These are phyloP conservation scores for Camptophora hylomeconis DNA, from an alignment of 2,329 filamentous ascomycete species.

Conservation along the genomic window DNA sequence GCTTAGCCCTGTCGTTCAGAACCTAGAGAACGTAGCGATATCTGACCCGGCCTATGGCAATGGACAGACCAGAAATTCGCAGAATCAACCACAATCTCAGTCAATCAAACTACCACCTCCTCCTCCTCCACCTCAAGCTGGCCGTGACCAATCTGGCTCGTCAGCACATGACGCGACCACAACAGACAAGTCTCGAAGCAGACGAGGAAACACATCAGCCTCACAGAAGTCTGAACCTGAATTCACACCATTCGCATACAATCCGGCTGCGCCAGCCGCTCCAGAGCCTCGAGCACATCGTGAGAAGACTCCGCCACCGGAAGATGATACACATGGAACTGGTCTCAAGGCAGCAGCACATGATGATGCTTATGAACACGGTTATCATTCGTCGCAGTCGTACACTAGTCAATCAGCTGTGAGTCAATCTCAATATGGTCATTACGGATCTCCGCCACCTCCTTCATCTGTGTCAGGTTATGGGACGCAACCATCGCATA, in stretches of 20 bases:
- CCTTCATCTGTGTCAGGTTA: conserved; percentile 5
- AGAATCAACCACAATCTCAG: conserved; percentile 8
- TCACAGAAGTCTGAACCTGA: too few relatives aligned
- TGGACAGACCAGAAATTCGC: conserved; percentile 25
- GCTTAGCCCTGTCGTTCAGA: conserved; percentile 49
- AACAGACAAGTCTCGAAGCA: conserved; percentile 6
- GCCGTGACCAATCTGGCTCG: conserved; percentile 6
- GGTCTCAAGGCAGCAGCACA: conserved; percentile 30
- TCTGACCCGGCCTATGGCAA: conserved; percentile 37
- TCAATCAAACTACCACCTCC: conserved; percentile 10
- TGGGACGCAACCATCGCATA: conserved; percentile 5
- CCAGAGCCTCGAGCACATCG: conserved; percentile 51
- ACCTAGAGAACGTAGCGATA: conserved; percentile 49
- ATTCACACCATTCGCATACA: conserved; percentile 47
- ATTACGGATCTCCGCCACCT: conserved; percentile 7
- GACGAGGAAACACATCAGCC: conserved; percentile 3
- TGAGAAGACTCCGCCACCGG: conserved; percentile 54
- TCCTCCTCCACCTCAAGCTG: conserved; percentile 3
- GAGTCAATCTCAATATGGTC: too few relatives aligned
- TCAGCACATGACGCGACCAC: conserved; percentile 5
- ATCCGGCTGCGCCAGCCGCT: conserved; percentile 51
- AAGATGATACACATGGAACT: conserved; percentile 38
- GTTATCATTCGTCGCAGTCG: too few relatives aligned
- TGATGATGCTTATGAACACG: conserved; percentile 23
- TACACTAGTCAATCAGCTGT: too few relatives aligned